Percentiles rank a stretch among this genome's conserved stretches.
These are phyloP conservation scores for Leccinum rimulosum DNA, from an alignment of 768 basidiomycete genomes.

Conservation along the genomic window DNA sequence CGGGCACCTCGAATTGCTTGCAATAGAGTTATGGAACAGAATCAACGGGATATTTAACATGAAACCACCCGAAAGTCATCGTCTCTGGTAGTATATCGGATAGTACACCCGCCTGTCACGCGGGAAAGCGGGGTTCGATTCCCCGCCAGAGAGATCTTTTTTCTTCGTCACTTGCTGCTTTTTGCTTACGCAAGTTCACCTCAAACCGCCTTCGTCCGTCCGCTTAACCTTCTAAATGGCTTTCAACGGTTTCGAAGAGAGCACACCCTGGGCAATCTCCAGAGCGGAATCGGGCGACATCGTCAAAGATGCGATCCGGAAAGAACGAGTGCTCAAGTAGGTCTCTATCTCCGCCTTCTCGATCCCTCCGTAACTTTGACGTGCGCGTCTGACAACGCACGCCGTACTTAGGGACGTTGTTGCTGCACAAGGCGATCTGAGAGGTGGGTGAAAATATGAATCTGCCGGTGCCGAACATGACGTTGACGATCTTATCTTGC, in stretches of 20 bases:
- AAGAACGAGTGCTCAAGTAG: conserved; percentile 77
- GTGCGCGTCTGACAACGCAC: background rate
- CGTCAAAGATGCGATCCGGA: conserved; percentile 72
- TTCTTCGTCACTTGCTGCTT: background rate
- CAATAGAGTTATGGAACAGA: too few species aligned
- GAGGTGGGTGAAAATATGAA: conserved; percentile 45
- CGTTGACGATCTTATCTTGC: background rate
- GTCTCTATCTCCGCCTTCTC: conserved; percentile 23
- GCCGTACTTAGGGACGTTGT: conserved; percentile 57
- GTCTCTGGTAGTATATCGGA: conserved; percentile 51
- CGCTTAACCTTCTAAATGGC: conserved; percentile 36
- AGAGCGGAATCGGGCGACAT: conserved; percentile 54
- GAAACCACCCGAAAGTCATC: background rate
- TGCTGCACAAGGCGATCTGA: conserved; percentile 74
- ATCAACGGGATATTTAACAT: background rate
- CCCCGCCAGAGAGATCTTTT: conserved; percentile 41
- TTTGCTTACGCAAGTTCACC: background rate
- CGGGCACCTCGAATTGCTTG: too few species aligned
- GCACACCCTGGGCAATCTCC: conserved; percentile 49
- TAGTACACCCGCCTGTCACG: conserved; percentile 53
- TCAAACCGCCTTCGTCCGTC: background rate
- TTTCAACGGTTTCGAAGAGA: conserved; percentile 41
- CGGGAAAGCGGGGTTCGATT: conserved; percentile 46
- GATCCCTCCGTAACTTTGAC: background rate
- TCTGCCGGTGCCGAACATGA: background rate